Conservation (phyloP, 768 basidiomycete species). For the Amyloporia xantha region DNA sequence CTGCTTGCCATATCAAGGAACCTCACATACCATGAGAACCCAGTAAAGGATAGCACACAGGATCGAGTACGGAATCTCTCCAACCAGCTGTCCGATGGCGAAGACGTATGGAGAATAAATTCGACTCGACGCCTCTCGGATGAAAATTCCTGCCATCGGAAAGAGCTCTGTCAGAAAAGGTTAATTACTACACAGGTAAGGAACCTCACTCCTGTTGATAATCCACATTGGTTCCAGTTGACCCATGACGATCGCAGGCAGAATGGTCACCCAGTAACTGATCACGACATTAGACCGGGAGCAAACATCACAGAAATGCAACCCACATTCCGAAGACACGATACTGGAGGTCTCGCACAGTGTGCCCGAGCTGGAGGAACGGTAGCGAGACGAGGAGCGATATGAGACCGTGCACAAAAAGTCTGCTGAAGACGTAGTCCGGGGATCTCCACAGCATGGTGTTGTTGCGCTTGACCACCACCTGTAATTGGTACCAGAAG, state of each 20-base stretch:
- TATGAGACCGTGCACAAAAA: constrained; percentile 69
- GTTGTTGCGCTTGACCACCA: constrained; percentile 62
- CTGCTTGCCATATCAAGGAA: not conserved
- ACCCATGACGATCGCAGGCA: constrained; percentile 72
- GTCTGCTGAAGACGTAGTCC: constrained; percentile 77
- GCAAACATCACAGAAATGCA: too few species aligned
- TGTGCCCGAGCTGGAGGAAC: constrained; percentile 67
- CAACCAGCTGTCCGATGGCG: constrained; percentile 72
- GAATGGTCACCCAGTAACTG: constrained; percentile 60
- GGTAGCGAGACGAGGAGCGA: constrained; percentile 70
- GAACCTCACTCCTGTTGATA: constrained; percentile 50
- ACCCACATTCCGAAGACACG: constrained; percentile 73
- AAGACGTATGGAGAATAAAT: constrained; percentile 87
- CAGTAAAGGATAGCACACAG: constrained; percentile 71
- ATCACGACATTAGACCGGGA: not conserved
- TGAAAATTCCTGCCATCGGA: constrained; percentile 36
- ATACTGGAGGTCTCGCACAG: constrained; percentile 66
- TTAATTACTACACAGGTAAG: too few species aligned
- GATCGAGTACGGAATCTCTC: constrained; percentile 74
- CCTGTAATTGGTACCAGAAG: constrained; percentile 65
- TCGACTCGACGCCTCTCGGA: constrained; percentile 68
- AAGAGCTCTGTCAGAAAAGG: too few species aligned
- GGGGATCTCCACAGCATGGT: constrained; percentile 75
- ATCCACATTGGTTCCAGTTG: constrained; percentile 85
- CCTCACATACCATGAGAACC: constrained; percentile 53